Base-by-base conservation (phyloP, 2,329 filamentous ascomycete genomes). In the Tolypocladium endophyticum region DNA sequence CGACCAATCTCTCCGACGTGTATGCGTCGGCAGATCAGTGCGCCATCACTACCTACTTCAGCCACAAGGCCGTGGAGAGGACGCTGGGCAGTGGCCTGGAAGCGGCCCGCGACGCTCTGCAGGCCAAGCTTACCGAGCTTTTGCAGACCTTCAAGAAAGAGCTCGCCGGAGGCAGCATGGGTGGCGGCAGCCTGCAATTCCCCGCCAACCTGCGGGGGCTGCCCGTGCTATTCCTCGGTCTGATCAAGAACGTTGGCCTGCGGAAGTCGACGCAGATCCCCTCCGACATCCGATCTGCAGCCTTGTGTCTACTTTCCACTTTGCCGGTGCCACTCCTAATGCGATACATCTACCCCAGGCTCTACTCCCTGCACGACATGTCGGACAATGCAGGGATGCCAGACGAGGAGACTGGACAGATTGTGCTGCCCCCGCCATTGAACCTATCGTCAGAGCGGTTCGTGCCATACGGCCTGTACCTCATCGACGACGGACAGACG, bases 71-170 rank as follows among this genome's bases (percentile, higher is more conserved):
- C 20, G 94, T 97, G 3, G 94, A 99, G 78, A 84, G 91, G 67
- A 87, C 89, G 14, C 79, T 99, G 45, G 88, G 90, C 67, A 90
- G 85, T 67, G 92, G 93, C 45, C 79, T 99, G 57, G 94, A 99
- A 67, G 88, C 91, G 55, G 94, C 94, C 57, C 84, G 94, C 50
- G 94, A 99, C 73, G 88, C 91, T 55, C 80, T 97, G 52, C 92
- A 97, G 73, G 85, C 87, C 65, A 99, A 99, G 81, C 79, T 96
- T 50, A 88, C 92, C 35, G 94, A 99, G 77, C 83, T 99, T 56
- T 79, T 99, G 61, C 88, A 93, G 72, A 97, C 93, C 0, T 99
- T 97, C 79, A 89, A 92, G 76, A 97, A 97, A 78, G 94, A 99
- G 73, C 83, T 99, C 61, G 93, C 90, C 20, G 93, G 93, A 64